Percentiles rank a stretch among this genome's conserved stretches.
Evolutionary conservation across 371 early-diverging fungal genomes (phyloP).

Genomic region (Smittium mucronatum): DNA sequence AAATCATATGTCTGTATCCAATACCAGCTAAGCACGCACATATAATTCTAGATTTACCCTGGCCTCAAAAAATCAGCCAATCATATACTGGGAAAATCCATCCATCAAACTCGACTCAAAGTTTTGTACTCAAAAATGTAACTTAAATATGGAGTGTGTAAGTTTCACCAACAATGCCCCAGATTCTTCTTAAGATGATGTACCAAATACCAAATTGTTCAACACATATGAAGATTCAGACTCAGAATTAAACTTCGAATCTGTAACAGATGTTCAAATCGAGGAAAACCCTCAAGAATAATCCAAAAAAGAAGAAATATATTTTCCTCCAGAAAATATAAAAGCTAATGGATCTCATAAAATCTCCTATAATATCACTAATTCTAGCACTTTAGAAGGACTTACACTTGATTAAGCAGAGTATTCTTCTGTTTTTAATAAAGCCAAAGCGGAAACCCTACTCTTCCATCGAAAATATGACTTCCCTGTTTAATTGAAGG

Average conservation of each 20-base stretch:
- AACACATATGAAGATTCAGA: too few species aligned
- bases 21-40: background rate
- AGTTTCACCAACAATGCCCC: background rate
- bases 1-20: background rate
- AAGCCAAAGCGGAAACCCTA: background rate
- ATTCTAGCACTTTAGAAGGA: background rate
- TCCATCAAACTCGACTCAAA: background rate
- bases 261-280: background rate
- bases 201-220: background rate
- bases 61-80: background rate
- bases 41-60: background rate
- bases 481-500: slow-evolving; percentile 10
- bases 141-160: background rate
- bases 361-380: background rate
- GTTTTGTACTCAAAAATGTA: background rate
- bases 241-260: background rate
- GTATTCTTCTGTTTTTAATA: slow-evolving; percentile 1
- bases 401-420: background rate
- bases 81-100: background rate
- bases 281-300: background rate
- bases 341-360: background rate
- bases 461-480: slow-evolving; percentile 8
- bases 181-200: background rate
- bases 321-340: background rate
- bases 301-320: background rate